Evolutionary conservation across 192 early-diverging fungal genomes (phyloP).

Genomic region (Funneliformis geosporum): DNA sequence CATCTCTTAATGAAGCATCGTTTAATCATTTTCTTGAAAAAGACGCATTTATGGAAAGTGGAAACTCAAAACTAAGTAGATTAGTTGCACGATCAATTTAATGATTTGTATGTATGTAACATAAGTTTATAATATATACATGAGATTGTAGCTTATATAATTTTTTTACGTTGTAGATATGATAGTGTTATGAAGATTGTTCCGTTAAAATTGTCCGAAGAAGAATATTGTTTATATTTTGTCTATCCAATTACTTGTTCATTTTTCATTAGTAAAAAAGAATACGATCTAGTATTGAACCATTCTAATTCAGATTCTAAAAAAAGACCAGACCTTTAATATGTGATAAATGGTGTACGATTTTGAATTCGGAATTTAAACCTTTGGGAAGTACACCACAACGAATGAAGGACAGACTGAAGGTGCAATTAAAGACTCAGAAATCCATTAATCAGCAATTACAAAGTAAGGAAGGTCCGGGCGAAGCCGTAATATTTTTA

Average conservation of each 20-base stretch:
- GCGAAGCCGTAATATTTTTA: too few species aligned
- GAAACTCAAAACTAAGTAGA: constrained; percentile 28
- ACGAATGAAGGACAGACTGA: too few species aligned
- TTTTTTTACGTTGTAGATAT: not conserved
- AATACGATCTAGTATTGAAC: constrained; percentile 32
- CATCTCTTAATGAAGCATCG: constrained; percentile 21
- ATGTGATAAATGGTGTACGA: not conserved
- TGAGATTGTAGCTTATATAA: constrained; percentile 26
- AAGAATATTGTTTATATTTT: too few species aligned
- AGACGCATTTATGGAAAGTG: constrained; percentile 28
- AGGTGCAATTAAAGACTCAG: too few species aligned
- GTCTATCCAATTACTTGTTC: too few species aligned
- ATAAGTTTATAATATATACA: constrained; percentile 21
- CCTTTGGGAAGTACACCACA: too few species aligned
- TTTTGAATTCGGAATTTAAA: too few species aligned
- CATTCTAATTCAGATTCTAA: constrained; percentile 25
- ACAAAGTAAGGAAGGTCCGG: too few species aligned
- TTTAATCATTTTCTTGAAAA: constrained; percentile 24
- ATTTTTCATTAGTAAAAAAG: not conserved
- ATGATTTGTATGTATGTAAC: constrained; percentile 31
- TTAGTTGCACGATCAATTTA: constrained; percentile 17
- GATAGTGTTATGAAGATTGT: too few species aligned
- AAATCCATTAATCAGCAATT: too few species aligned
- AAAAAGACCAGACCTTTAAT: constrained; percentile 32
- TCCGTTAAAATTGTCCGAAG: too few species aligned